Evolutionary conservation across 345 rosid genomes (phyloP).

Genomic region (Toxicodendron radicans): DNA sequence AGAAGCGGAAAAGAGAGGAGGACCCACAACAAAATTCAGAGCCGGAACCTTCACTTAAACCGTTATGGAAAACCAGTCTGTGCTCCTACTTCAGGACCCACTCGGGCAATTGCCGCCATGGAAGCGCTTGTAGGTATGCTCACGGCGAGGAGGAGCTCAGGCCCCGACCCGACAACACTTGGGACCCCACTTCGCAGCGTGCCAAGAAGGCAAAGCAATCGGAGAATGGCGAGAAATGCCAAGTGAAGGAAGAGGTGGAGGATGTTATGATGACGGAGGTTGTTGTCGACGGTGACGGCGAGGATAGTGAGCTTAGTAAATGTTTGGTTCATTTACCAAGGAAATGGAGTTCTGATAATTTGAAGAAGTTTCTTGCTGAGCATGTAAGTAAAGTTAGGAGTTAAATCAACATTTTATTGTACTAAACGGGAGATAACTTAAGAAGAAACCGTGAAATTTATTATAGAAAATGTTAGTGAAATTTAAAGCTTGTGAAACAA

Average conservation of each 20-base stretch:
- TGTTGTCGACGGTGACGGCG: constrained; percentile 44
- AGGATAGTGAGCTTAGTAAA: constrained; percentile 52
- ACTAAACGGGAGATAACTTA: too few relatives aligned
- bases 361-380: constrained; percentile 61
- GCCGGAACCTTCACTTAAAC: constrained; percentile 31
- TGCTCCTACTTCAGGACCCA: constrained; percentile 82
- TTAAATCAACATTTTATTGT: too few relatives aligned
- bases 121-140: constrained; percentile 71
- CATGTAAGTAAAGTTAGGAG: constrained; percentile 37
- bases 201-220: constrained; percentile 58
- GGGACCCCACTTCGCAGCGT: constrained; percentile 95
- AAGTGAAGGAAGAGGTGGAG: constrained; percentile 31
- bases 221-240: constrained; percentile 28
- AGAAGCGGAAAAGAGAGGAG: constrained; percentile 71
- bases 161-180: constrained; percentile 68
- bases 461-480: too few relatives aligned
- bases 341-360: constrained; percentile 62
- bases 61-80: constrained; percentile 70
- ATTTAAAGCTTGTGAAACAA: too few relatives aligned
- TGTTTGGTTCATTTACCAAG: constrained; percentile 78
- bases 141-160: constrained; percentile 91
- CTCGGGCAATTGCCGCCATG: constrained; percentile 65
- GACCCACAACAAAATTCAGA: constrained; percentile 13
- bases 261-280: constrained; percentile 61
- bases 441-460: too few relatives aligned